These are phyloP conservation scores for Fusarium illudens DNA, from an alignment of 2,329 filamentous ascomycete genomes.

Conservation along the genomic window DNA sequence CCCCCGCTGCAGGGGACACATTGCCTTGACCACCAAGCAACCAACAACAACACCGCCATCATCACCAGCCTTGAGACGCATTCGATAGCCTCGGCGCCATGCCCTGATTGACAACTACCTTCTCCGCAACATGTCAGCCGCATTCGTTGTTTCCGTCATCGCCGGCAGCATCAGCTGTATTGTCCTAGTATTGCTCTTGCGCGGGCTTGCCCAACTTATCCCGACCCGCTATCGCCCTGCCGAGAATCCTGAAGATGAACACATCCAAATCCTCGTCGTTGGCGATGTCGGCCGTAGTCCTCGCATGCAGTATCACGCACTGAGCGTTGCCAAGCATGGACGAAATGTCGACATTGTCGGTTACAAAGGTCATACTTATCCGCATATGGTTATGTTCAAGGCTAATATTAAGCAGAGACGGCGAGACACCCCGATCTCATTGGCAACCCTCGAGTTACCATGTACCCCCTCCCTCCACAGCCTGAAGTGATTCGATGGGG, in stretches of 20 bases:
- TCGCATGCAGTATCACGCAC: slow-evolving; percentile 97
- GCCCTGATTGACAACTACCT: slow-evolving; percentile 14
- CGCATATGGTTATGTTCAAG: background rate
- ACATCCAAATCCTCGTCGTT: slow-evolving; percentile 85
- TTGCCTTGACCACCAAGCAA: slow-evolving; percentile 23
- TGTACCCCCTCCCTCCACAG: slow-evolving; percentile 74
- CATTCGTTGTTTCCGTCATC: slow-evolving; percentile 48
- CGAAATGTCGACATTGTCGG: slow-evolving; percentile 85
- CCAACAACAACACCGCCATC: slow-evolving; percentile 10
- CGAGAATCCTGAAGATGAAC: slow-evolving; percentile 49
- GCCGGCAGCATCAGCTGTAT: slow-evolving; percentile 48
- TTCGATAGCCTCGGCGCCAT: slow-evolving; percentile 19
- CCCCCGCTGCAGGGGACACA: slow-evolving; percentile 26
- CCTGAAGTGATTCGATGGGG: slow-evolving; percentile 73
- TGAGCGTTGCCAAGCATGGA: slow-evolving; percentile 87
- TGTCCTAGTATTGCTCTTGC: slow-evolving; percentile 40
- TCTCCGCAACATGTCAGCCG: slow-evolving; percentile 31
- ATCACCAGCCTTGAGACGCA: background rate
- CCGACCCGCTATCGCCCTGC: slow-evolving; percentile 50
- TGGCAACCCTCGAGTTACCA: slow-evolving; percentile 71
- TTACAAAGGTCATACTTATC: slow-evolving; percentile 70
- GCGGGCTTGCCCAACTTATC: slow-evolving; percentile 35
- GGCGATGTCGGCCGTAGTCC: slow-evolving; percentile 96
- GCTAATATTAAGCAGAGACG: slow-evolving; percentile 66
- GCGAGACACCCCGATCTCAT: slow-evolving; percentile 80